A percentile compares a stretch with the other conserved stretches of the same genome.
phyloP scores from a whole-genome alignment of 2,329 filamentous ascomycete species.

The Lasiodiplodia theobromae region DNA sequence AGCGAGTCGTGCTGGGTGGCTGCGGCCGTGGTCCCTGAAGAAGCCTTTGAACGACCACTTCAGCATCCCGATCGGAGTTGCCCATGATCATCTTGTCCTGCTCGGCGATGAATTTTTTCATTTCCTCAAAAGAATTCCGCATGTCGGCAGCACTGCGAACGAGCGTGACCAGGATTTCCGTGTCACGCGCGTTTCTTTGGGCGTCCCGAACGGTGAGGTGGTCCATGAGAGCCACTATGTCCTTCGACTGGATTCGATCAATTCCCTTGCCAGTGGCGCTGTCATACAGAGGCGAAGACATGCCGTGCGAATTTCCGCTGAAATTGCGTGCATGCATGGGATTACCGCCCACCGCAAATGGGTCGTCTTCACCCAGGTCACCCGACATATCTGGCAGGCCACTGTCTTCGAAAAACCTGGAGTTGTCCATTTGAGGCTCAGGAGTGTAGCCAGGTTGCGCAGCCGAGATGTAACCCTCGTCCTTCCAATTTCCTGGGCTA shows the following conservation, averaged over 20 bases:
- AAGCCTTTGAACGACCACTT: conserved; percentile 80
- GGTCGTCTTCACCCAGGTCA: conserved; percentile 61
- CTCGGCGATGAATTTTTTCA: conserved; percentile 89
- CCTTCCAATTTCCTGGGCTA: conserved; percentile 65
- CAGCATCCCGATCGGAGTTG: conserved; percentile 85
- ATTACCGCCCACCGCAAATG: conserved; percentile 65
- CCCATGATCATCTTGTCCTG: conserved; percentile 90
- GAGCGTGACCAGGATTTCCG: conserved; percentile 92
- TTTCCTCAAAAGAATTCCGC: conserved; percentile 93
- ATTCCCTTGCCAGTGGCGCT: conserved; percentile 85
- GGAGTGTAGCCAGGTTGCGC: conserved; percentile 63
- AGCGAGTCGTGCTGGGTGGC: conserved; percentile 54
- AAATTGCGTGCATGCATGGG: conserved; percentile 68
- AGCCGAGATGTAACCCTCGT: conserved; percentile 92
- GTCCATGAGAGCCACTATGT: conserved; percentile 97
- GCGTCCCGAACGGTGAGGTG: conserved; percentile 97
- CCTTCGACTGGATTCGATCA: conserved; percentile 92
- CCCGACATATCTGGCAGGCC: conserved; percentile 61
- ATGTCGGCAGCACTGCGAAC: conserved; percentile 95
- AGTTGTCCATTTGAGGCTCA: conserved; percentile 51
- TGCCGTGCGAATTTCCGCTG: conserved; percentile 90
- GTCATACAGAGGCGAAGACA: conserved; percentile 89
- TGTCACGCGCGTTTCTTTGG: conserved; percentile 93
- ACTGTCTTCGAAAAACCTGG: conserved; percentile 62
- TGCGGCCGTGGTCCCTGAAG: conserved; percentile 87